These are phyloP conservation scores for Iberis pinnata DNA, from an alignment of 345 rosid species.

Conservation along the genomic window DNA sequence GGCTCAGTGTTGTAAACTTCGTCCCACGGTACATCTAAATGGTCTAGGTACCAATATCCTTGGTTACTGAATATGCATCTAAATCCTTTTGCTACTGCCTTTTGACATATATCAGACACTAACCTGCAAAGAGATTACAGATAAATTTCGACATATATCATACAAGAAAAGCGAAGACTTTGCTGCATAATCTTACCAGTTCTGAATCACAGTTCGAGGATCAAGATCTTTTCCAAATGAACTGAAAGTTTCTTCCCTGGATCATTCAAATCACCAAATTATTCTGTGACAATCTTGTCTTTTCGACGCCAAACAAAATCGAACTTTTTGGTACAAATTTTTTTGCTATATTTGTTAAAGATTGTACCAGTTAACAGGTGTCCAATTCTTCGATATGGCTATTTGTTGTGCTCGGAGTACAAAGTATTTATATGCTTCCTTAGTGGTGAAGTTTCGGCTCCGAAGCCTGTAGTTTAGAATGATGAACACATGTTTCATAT, in stretches of 20 bases:
- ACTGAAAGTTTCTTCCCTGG: conserved; percentile 86
- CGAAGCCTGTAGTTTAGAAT: conserved; percentile 56
- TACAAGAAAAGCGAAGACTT: not conserved
- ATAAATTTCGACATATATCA: not conserved
- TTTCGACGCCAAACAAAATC: not conserved
- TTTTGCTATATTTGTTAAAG: not conserved
- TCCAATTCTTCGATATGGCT: conserved; percentile 67
- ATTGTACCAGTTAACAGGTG: conserved; percentile 77
- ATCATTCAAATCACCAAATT: conserved; percentile 13
- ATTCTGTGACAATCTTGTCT: conserved; percentile 4
- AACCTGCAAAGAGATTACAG: conserved; percentile 41
- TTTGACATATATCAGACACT: conserved; percentile 77
- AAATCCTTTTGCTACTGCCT: conserved; percentile 79
- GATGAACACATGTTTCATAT: no score
- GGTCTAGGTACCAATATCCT: conserved; percentile 87
- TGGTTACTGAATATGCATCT: conserved; percentile 86
- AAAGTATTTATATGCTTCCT: conserved; percentile 68
- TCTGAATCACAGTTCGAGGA: conserved; percentile 79
- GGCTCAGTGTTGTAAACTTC: conserved; percentile 70
- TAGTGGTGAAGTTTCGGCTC: conserved; percentile 50
- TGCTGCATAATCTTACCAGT: conserved; percentile 53
- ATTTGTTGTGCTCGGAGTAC: conserved; percentile 78
- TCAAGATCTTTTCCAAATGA: conserved; percentile 54
- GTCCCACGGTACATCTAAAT: conserved; percentile 82
- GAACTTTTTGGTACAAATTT: not conserved